A percentile compares a stretch with the other conserved stretches of the same genome.
These are phyloP conservation scores for Xeromyces bisporus DNA, from an alignment of 495 filamentous ascomycete species.

Conservation along the genomic window DNA sequence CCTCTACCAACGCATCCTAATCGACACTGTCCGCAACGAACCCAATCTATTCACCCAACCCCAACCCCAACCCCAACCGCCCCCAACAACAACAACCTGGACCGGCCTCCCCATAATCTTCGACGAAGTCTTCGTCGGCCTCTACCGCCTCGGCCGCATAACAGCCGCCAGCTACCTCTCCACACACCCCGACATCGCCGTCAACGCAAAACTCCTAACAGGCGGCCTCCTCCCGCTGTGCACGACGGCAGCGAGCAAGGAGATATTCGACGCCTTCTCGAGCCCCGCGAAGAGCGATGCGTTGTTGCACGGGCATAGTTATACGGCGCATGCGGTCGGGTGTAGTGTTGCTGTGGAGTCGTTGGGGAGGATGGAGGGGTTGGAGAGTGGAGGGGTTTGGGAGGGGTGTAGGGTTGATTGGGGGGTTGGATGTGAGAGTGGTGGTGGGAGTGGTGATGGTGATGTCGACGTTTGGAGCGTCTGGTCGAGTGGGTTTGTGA, in stretches of 20 bases:
- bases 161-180: slow-evolving; percentile 47
- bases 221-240: slow-evolving; percentile 62
- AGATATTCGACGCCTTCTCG: slow-evolving; percentile 53
- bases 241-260: slow-evolving; percentile 49
- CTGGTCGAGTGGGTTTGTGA: slow-evolving; percentile 43
- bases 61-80: slow-evolving; percentile 1
- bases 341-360: slow-evolving; percentile 52
- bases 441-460: not conserved
- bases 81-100: slow-evolving; percentile 28
- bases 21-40: slow-evolving; percentile 40
- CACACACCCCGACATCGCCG: slow-evolving; percentile 49
- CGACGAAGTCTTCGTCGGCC: slow-evolving; percentile 69
- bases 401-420: slow-evolving; percentile 27
- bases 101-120: slow-evolving; percentile 56
- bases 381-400: slow-evolving; percentile 38
- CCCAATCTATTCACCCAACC: slow-evolving; percentile 28
- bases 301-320: slow-evolving; percentile 64
- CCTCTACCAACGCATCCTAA: slow-evolving; percentile 54
- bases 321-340: slow-evolving; percentile 62
- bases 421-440: slow-evolving; percentile 11
- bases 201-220: slow-evolving; percentile 64
- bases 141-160: slow-evolving; percentile 57
- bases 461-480: slow-evolving; percentile 41
- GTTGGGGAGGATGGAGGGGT: slow-evolving; percentile 33
- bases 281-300: slow-evolving; percentile 53